Evolutionary conservation across 2,329 filamentous ascomycete species (phyloP).

Genomic region (Calonectria hawksworthii): DNA sequence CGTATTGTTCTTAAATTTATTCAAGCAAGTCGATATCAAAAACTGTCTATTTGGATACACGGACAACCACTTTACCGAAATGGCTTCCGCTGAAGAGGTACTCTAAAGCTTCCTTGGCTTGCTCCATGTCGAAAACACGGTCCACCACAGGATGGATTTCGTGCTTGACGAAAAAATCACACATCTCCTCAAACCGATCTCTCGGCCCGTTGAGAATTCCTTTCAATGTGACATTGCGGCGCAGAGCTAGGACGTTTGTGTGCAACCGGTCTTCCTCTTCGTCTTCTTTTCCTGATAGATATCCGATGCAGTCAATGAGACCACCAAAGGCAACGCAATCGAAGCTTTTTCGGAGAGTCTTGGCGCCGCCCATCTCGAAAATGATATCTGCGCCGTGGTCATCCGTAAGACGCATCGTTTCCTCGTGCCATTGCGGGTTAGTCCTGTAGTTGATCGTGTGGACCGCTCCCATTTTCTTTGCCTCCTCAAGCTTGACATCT

Average conservation of each 20-base stretch:
- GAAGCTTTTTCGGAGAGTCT: constrained; percentile 67
- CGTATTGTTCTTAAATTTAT: not conserved
- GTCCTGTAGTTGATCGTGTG: constrained; percentile 67
- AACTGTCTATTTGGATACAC: not conserved
- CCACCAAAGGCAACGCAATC: constrained; percentile 68
- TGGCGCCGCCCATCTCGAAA: constrained; percentile 67
- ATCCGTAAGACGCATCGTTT: constrained; percentile 60
- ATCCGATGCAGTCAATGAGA: constrained; percentile 65
- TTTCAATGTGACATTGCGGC: constrained; percentile 62
- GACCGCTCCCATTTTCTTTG: constrained; percentile 64
- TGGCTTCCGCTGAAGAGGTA: constrained; percentile 67
- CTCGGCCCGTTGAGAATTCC: constrained; percentile 73
- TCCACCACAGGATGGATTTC: constrained; percentile 63
- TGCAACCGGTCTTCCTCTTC: constrained; percentile 66
- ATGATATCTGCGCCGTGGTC: constrained; percentile 66
- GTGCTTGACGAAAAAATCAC: constrained; percentile 59
- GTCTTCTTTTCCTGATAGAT: constrained; percentile 68
- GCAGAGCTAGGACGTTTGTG: constrained; percentile 68
- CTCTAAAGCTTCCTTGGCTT: constrained; percentile 64
- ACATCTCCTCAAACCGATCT: constrained; percentile 68
- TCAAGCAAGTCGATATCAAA: not conserved
- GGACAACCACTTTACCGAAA: constrained; percentile 67
- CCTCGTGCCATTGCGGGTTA: constrained; percentile 64
- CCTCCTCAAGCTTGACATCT: constrained; percentile 64
- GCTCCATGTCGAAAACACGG: constrained; percentile 60